phyloP scores from a whole-genome alignment of 192 early-diverging fungal genomes.

The Nowakowskiella sp. region DNA sequence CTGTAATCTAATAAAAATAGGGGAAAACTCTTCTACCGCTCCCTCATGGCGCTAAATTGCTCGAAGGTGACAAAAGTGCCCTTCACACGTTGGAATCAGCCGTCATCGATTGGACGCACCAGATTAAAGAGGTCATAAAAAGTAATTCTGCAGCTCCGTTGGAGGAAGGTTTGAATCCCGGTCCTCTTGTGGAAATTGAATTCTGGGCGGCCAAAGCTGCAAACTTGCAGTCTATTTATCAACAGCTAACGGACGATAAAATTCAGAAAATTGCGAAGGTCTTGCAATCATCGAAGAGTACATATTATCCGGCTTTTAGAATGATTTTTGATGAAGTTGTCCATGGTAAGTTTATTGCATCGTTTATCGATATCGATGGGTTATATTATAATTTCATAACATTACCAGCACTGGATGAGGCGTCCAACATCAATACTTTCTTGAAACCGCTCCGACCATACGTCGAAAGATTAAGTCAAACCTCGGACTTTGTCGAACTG shows the following conservation, averaged over 20 bases:
- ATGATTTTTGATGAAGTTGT: slow-evolving; percentile 60
- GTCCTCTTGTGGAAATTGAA: slow-evolving; percentile 57
- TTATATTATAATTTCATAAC: slow-evolving; percentile 10
- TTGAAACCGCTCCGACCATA: slow-evolving; percentile 45
- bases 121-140: slow-evolving; percentile 60
- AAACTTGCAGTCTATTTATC: slow-evolving; percentile 53
- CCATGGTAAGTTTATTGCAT: slow-evolving; percentile 26
- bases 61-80: slow-evolving; percentile 39
- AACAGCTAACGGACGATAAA: slow-evolving; percentile 55
- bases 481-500: slow-evolving; percentile 48
- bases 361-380: slow-evolving; percentile 5
- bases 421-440: slow-evolving; percentile 49
- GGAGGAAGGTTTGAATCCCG: slow-evolving; percentile 55
- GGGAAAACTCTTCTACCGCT: slow-evolving; percentile 61
- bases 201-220: slow-evolving; percentile 63
- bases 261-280: slow-evolving; percentile 53
- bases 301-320: slow-evolving; percentile 61
- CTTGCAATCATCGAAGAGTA: slow-evolving; percentile 49
- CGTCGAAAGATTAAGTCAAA: slow-evolving; percentile 40
- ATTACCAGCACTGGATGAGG: slow-evolving; percentile 50
- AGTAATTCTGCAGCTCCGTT: slow-evolving; percentile 49
- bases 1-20: slow-evolving; percentile 14
- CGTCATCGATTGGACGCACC: slow-evolving; percentile 63
- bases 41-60: slow-evolving; percentile 48
- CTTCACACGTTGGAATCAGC: slow-evolving; percentile 57